These are phyloP conservation scores for Phaeomoniella chlamydospora DNA, from an alignment of 2,329 filamentous ascomycete species.

Conservation along the genomic window DNA sequence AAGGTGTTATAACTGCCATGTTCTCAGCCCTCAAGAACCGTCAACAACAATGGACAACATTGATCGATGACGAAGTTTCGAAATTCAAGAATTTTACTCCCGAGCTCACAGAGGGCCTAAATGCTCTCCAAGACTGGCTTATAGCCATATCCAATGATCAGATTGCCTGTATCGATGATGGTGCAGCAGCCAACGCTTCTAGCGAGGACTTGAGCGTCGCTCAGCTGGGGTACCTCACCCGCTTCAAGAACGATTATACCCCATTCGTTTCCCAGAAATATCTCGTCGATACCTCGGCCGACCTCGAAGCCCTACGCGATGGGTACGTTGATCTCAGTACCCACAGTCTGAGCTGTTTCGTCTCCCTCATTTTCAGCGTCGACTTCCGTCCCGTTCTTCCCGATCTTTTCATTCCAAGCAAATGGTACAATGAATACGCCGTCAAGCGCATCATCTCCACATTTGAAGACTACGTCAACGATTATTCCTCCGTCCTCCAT, in stretches of 20 bases:
- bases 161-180: constrained; percentile 93
- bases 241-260: constrained; percentile 73
- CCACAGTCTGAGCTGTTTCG: constrained; percentile 80
- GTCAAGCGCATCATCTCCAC: constrained; percentile 93
- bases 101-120: constrained; percentile 51
- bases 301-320: constrained; percentile 65
- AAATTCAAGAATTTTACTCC: constrained; percentile 47
- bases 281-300: constrained; percentile 54
- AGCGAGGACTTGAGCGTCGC: constrained; percentile 52
- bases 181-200: constrained; percentile 54
- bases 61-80: constrained; percentile 72
- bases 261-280: constrained; percentile 58
- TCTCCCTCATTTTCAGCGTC: constrained; percentile 72
- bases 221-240: constrained; percentile 67
- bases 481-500: constrained; percentile 75
- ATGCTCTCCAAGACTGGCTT: constrained; percentile 73
- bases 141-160: constrained; percentile 96
- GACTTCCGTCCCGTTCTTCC: constrained; percentile 75
- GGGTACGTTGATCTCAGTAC: constrained; percentile 92
- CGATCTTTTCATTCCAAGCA: constrained; percentile 70
- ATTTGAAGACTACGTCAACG: constrained; percentile 84
- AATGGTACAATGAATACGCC: constrained; percentile 74
- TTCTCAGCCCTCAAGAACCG: constrained; percentile 70
- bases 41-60: constrained; percentile 72
- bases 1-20: constrained; percentile 94